phyloP scores from a whole-genome alignment of 495 filamentous ascomycete species.

The Massariosphaeria phaeospora region DNA sequence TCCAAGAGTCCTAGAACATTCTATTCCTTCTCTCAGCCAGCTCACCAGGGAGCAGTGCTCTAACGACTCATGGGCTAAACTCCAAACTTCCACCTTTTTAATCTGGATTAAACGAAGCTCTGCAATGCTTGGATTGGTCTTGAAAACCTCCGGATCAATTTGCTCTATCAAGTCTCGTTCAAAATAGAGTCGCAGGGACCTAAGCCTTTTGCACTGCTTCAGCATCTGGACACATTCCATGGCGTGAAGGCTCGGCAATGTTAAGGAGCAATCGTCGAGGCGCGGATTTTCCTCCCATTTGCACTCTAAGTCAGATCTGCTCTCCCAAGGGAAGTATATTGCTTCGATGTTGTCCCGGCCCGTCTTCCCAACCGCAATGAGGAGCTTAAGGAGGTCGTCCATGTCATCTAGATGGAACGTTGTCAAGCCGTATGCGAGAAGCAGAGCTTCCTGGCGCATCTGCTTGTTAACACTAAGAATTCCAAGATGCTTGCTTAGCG shows the following conservation, averaged over 20 bases:
- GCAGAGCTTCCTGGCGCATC: not conserved
- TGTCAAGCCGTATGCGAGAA: not conserved
- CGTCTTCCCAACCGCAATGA: not conserved
- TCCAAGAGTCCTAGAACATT: not conserved
- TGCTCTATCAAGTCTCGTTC: not conserved
- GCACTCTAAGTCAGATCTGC: not conserved
- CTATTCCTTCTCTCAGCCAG: not conserved
- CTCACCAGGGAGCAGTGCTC: not conserved
- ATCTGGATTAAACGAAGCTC: not conserved
- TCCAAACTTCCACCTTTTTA: not conserved
- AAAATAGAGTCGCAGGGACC: not conserved
- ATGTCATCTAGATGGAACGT: not conserved
- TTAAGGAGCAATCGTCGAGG: not conserved
- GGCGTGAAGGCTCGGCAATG: not conserved
- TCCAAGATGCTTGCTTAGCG: no score
- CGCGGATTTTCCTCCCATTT: not conserved
- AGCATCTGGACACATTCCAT: not conserved
- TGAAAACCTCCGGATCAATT: not conserved
- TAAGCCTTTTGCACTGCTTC: not conserved
- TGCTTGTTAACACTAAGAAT: not conserved
- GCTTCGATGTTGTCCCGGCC: not conserved
- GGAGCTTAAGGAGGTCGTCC: not conserved
- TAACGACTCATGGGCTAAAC: not conserved
- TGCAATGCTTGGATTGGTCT: not conserved
- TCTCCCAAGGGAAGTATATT: not conserved